A percentile compares a stretch with the other conserved stretches of the same genome.
These are phyloP conservation scores for Lineolata rhizophorae DNA, from an alignment of 495 filamentous ascomycete species.

Conservation along the genomic window DNA sequence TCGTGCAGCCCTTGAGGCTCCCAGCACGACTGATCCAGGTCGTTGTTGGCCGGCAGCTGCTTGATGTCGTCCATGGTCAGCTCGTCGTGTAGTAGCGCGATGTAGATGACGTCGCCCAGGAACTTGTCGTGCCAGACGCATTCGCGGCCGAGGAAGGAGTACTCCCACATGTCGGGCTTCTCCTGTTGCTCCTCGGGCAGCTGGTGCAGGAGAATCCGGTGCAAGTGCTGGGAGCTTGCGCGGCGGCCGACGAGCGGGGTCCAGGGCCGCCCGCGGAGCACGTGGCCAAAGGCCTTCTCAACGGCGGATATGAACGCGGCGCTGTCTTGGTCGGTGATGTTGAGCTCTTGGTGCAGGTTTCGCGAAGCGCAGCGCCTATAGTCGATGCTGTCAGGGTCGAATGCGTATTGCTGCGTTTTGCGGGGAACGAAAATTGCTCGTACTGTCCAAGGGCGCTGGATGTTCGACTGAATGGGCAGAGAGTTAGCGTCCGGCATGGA, in stretches of 20 bases:
- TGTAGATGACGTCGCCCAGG: slow-evolving; percentile 13
- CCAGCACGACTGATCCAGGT: slow-evolving; percentile 12
- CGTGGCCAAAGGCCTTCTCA: slow-evolving; percentile 9
- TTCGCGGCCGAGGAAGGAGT: slow-evolving; percentile 13
- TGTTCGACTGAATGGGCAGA: slow-evolving; percentile 5
- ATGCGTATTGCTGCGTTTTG: slow-evolving; percentile 9
- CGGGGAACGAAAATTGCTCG: slow-evolving; percentile 12
- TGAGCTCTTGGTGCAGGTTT: slow-evolving; percentile 11
- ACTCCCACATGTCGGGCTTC: slow-evolving; percentile 12
- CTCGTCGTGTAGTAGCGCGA: slow-evolving; percentile 11
- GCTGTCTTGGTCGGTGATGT: slow-evolving; percentile 9
- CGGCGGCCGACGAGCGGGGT: slow-evolving; percentile 12
- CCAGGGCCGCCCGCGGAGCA: slow-evolving; percentile 12
- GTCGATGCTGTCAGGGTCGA: slow-evolving; percentile 10
- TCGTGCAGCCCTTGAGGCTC: slow-evolving; percentile 11
- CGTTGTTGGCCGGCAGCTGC: slow-evolving; percentile 8
- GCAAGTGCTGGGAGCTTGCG: slow-evolving; percentile 8
- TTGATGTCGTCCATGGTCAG: slow-evolving; percentile 12
- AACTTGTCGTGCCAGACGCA: slow-evolving; percentile 15
- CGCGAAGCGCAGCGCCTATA: slow-evolving; percentile 12
- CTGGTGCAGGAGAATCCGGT: slow-evolving; percentile 5
- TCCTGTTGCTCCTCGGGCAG: slow-evolving; percentile 11
- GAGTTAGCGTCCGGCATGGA: no score
- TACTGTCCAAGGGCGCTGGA: slow-evolving; percentile 10
- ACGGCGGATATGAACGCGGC: slow-evolving; percentile 10